Percentiles rank a stretch among this genome's conserved stretches.
Conservation (phyloP, 257 asterid species). For the Solanum chilense region DNA sequence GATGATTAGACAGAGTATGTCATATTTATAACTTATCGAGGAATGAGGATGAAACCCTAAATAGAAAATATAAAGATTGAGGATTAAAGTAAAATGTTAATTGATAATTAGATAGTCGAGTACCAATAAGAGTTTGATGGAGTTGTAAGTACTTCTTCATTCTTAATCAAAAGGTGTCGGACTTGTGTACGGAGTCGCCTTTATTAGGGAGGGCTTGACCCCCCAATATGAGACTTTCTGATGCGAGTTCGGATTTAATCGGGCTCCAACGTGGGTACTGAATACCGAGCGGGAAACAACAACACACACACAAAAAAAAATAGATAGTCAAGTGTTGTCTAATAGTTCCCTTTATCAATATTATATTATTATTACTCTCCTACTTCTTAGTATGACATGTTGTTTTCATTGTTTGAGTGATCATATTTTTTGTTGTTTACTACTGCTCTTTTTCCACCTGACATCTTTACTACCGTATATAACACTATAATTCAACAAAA, state of each 20-base stretch:
- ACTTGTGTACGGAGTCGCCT: too few relatives aligned
- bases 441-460: neutral
- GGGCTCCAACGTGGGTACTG: accelerated
- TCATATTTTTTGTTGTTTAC: neutral
- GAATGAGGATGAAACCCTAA: neutral
- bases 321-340: neutral
- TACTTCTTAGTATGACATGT: neutral
- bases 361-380: neutral
- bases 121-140: too few relatives aligned
- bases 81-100: neutral
- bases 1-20: neutral
- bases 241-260: too few relatives aligned
- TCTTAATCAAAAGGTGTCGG: too few relatives aligned
- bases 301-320: too few relatives aligned
- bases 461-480: neutral
- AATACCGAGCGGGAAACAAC: too few relatives aligned
- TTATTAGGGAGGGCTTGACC: too few relatives aligned
- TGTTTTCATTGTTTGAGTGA: neutral
- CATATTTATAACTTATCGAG: neutral
- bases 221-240: too few relatives aligned
- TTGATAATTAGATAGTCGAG: neutral
- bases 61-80: neutral
- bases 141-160: too few relatives aligned
- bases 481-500: neutral
- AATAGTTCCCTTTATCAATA: neutral